A percentile compares a stretch with the other conserved stretches of the same genome.
Conservation (phyloP, 805 yeast genomes). For the Phaffomyces opuntiae region DNA sequence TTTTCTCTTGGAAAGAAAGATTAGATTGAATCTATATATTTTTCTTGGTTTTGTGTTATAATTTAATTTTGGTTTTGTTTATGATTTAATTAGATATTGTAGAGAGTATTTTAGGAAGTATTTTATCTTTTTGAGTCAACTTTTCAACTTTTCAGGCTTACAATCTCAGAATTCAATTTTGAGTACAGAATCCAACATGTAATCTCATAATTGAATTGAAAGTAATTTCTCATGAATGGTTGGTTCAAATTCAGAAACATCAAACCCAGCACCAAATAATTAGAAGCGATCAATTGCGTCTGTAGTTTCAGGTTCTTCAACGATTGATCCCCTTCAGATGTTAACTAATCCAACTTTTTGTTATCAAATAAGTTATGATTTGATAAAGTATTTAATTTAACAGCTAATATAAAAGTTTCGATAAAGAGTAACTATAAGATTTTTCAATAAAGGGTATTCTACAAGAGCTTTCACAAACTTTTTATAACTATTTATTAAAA, state of each 20-base stretch:
- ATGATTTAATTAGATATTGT: background rate
- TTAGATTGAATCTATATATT: background rate
- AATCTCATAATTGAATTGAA: slow-evolving; percentile 25
- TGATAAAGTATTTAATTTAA: no score
- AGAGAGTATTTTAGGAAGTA: background rate
- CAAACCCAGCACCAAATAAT: slow-evolving; percentile 36
- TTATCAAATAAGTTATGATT: background rate
- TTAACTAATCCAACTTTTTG: slow-evolving; percentile 27
- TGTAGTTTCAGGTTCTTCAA: slow-evolving; percentile 31
- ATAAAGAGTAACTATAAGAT: no score
- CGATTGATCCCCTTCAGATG: slow-evolving; percentile 36
- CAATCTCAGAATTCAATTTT: slow-evolving; percentile 29
- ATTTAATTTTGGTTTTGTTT: background rate
- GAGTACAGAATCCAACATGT: slow-evolving; percentile 30
- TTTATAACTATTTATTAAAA: background rate
- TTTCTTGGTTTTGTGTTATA: background rate
- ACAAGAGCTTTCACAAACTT: background rate
- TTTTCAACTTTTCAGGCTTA: no score
- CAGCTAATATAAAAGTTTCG: no score
- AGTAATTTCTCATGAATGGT: slow-evolving; percentile 28
- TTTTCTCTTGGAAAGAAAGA: background rate
- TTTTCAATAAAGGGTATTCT: no score
- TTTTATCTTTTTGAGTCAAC: no score
- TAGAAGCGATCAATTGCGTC: slow-evolving; percentile 35
- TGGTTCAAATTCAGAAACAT: slow-evolving; percentile 38